phyloP scores from a whole-genome alignment of 129 eudicot genomes.

The Helianthus annuus region DNA sequence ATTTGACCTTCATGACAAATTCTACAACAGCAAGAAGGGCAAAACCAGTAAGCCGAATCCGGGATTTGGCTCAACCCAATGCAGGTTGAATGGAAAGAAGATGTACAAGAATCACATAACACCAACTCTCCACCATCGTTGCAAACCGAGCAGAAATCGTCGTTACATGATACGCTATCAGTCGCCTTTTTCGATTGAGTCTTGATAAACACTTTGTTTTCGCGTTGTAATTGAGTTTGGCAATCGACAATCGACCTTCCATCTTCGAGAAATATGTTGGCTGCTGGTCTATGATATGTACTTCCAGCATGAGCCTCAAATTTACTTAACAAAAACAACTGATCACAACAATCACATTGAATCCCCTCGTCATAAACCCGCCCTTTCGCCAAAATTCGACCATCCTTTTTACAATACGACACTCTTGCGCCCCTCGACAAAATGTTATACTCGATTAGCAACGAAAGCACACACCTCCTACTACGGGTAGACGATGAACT shows the following conservation, averaged over 20 bases:
- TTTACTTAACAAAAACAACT: constrained; percentile 41
- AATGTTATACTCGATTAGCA: constrained; percentile 49
- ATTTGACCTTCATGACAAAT: constrained; percentile 52
- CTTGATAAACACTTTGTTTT: background rate
- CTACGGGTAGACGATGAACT: constrained; percentile 1
- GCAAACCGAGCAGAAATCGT: constrained; percentile 66
- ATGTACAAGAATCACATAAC: constrained; percentile 75
- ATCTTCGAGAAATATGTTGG: constrained; percentile 61
- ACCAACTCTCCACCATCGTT: constrained; percentile 56
- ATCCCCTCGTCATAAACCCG: constrained; percentile 55
- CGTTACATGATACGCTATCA: constrained; percentile 18
- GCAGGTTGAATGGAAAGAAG: constrained; percentile 68
- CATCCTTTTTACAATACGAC: constrained; percentile 37
- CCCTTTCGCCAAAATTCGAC: constrained; percentile 40
- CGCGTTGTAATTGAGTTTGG: constrained; percentile 28
- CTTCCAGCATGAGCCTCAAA: constrained; percentile 90
- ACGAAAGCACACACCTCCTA: constrained; percentile 34
- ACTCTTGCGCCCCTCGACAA: constrained; percentile 45
- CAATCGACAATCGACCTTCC: constrained; percentile 62
- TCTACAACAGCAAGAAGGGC: constrained; percentile 75
- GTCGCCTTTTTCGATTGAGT: background rate
- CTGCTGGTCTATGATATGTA: constrained; percentile 62
- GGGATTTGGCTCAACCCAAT: constrained; percentile 49
- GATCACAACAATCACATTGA: constrained; percentile 60
- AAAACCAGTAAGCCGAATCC: constrained; percentile 52